Base-by-base conservation (phyloP, 176 grass and related monocot species). In the Zea luxurians region DNA sequence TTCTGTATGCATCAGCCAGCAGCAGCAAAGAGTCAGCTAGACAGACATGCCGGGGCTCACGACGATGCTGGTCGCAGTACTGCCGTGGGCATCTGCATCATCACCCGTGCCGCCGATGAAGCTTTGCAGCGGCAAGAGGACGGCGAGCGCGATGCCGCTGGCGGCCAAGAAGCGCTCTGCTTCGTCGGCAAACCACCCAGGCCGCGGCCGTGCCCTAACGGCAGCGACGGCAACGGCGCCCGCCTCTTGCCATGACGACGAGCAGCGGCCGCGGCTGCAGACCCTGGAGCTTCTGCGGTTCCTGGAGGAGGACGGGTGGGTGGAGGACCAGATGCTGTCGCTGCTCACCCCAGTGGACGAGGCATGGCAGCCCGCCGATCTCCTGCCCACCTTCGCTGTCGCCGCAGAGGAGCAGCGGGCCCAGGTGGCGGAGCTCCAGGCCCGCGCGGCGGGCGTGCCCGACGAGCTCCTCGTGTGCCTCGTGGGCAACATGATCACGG, bases 291-390 rank as follows among this genome's bases (percentile, higher is more conserved):
- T 46, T 42, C 2, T 75, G 35, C 18, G 36, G 52, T 20, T 4
- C 20, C 45, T 69, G 13, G 38, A 2, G 1, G 8, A 61, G 43
- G 37, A 74, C 13, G 63, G 77, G 6, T 80, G 84, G 78, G 71
- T 69, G 77, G 78, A 61, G 5, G 43, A 86, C 13, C 44, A 86
- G 49, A 13, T 86, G 8, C 45, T 86, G 4, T 65, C 64, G 71
- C 71, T 81, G 44, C 71, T 86, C 13, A 17, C 64, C 37, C 78
- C 84, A 0, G 78, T 86, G 64, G 78, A 80, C 6, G 70, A 40
- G 9, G 70, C 78, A 64, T 86, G 71, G 84, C 78, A 86, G 63
- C 78, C 78, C 4, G 37, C 63, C 20, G 84, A 86, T 18, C 71
- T 86, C 10, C 71, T 80, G 16, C 77, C 84, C 37, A 54, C 18